Evolutionary conservation across 148 eudicot species (phyloP), one percentile per base, ranked within the genome.

Genomic region (Fagopyrum tataricum): DNA sequence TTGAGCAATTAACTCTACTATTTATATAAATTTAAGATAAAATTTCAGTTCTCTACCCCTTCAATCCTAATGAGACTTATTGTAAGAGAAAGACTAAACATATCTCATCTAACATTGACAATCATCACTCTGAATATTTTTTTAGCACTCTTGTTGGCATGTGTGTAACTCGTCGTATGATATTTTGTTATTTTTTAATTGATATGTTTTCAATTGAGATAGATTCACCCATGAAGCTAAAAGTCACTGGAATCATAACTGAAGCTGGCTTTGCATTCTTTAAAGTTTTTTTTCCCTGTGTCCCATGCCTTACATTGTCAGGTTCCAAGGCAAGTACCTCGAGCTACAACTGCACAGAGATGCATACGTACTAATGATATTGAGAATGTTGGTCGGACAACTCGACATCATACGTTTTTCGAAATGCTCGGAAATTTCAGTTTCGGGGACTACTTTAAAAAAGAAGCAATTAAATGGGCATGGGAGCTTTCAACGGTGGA

Each of bases 361-460:
- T 95, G 98, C 78, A 95, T 95, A 75, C 89, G 98, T 7, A 95
- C 97, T 68, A 95, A 91, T 79, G 98, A 95, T 82, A 80, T 95
- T 68, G 98, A 95, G 81, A 95, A 95, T 81, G 98, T 95, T 59
- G 98, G 98, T 40, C 90, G 88, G 73, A 95, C 98, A 74, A 74
- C 97, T 74, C 88, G 98, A 39, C 98, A 95, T 77, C 98, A 95
- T 68, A 95, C 97, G 24, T 88, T 95, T 78, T 95, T 95, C 88
- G 96, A 91, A 80, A 95, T 95, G 98, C 97, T 92, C 76, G 98
- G 98, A 64, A 95, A 95, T 76, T 95, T 95, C 76, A 91, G 98
- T 76, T 91, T 95, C 79, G 98, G 98, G 73, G 98, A 95, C 81
- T 95, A 95, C 77, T 95, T 95, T 81, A 95, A 95, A 84, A 90